These are phyloP conservation scores for Cladorrhinum sp. DNA, from an alignment of 2,329 filamentous ascomycete genomes.

Conservation along the genomic window DNA sequence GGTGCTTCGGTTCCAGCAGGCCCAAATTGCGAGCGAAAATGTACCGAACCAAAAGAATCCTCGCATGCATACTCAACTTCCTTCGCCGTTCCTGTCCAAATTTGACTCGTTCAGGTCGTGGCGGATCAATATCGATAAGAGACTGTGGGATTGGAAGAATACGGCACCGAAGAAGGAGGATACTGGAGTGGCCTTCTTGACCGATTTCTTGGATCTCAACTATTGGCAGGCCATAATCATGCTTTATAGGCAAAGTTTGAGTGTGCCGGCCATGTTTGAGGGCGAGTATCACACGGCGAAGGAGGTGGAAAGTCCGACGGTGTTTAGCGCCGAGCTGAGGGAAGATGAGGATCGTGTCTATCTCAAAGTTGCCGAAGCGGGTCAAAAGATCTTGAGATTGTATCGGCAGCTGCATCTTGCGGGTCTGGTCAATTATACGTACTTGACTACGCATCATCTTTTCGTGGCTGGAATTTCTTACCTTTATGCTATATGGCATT, in stretches of 20 bases:
- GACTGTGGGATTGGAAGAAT: conserved; percentile 82
- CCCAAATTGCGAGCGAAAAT: conserved; percentile 68
- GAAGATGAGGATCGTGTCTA: conserved; percentile 91
- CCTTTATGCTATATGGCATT: conserved; percentile 96
- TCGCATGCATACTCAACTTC: conserved; percentile 73
- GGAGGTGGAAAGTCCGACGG: conserved; percentile 60
- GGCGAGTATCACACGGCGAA: conserved; percentile 68
- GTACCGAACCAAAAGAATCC: conserved; percentile 64
- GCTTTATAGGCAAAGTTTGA: conserved; percentile 87
- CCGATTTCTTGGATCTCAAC: conserved; percentile 88
- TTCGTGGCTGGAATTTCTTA: conserved; percentile 98
- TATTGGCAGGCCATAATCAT: conserved; percentile 98
- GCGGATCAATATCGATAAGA: conserved; percentile 80
- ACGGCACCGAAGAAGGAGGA: conserved; percentile 72
- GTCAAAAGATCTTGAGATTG: conserved; percentile 85
- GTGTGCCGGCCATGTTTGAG: conserved; percentile 80
- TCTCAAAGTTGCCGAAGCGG: conserved; percentile 90
- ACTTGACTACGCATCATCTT: conserved; percentile 89
- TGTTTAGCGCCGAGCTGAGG: conserved; percentile 61
- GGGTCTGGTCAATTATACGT: conserved; percentile 92
- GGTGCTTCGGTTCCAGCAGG: conserved; percentile 88
- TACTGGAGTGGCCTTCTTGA: conserved; percentile 84
- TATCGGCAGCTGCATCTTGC: conserved; percentile 87
- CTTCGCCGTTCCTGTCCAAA: conserved; percentile 78
- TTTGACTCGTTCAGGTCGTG: conserved; percentile 86